Conservation (phyloP, 2,329 filamentous ascomycete genomes). For the Ascocoryne sarcoides region DNA sequence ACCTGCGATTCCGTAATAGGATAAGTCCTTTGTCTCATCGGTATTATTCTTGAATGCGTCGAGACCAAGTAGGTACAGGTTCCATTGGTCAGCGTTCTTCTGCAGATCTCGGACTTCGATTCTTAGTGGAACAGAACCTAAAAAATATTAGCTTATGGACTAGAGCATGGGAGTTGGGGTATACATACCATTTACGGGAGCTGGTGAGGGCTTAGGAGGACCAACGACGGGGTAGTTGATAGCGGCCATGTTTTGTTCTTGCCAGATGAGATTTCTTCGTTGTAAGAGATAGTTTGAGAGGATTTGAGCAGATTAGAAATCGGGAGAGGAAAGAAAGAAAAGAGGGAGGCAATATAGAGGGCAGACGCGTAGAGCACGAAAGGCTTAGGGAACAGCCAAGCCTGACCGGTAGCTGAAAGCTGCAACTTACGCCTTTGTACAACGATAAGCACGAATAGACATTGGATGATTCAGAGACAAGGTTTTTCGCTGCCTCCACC, state of each 20-base stretch:
- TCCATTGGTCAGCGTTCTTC: constrained; percentile 58
- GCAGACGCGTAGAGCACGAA: no score
- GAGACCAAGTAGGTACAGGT: constrained; percentile 67
- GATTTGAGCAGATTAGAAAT: neutral
- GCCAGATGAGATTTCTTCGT: neutral
- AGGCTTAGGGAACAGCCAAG: no score
- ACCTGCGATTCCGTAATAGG: constrained; percentile 76
- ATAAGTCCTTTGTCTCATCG: constrained; percentile 55
- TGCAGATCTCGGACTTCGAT: constrained; percentile 61
- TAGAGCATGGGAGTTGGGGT: neutral
- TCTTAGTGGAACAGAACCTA: constrained; percentile 35
- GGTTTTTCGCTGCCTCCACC: no score
- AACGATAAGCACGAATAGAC: no score
- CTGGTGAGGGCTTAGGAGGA: constrained; percentile 10
- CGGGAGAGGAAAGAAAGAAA: no score
- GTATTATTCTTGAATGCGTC: constrained; percentile 54
- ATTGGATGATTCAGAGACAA: no score
- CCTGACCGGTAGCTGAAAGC: no score
- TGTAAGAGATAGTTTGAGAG: neutral
- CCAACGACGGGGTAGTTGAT: constrained; percentile 17
- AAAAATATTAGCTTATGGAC: neutral
- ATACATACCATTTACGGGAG: constrained; percentile 16
- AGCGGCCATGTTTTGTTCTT: constrained; percentile 8
- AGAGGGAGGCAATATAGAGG: no score
- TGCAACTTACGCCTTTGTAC: no score